phyloP scores from a whole-genome alignment of 73 alveolate species.

The Tetrahymena borealis region DNA sequence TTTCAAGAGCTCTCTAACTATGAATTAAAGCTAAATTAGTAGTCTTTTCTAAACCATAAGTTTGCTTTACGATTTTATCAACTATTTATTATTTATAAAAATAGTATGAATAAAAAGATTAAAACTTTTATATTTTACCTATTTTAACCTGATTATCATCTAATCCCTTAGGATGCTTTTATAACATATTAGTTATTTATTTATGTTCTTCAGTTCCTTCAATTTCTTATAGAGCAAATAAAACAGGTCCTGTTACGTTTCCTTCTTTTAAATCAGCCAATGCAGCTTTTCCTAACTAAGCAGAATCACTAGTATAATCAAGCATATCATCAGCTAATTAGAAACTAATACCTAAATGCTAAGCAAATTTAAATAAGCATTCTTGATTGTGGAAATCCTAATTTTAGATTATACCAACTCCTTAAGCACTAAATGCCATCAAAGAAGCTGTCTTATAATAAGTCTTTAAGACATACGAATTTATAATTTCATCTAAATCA shows the following conservation, averaged over 20 bases:
- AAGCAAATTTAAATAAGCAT: conserved; percentile 1
- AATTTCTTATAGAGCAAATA: conserved; percentile 1
- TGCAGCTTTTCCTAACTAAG: conserved; percentile 23
- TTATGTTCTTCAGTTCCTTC: not conserved
- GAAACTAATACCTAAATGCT: conserved; percentile 30
- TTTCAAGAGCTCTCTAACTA: not conserved
- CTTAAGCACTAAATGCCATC: conserved; percentile 20
- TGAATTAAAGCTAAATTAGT: not conserved
- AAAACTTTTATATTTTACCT: not conserved
- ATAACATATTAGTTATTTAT: not conserved
- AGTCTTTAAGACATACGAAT: conserved; percentile 13
- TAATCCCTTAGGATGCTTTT: not conserved
- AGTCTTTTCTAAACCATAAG: not conserved
- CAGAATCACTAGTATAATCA: conserved; percentile 28
- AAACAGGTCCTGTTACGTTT: conserved; percentile 38
- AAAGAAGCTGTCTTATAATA: conserved; percentile 26
- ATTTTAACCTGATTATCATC: not conserved
- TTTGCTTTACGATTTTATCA: not conserved
- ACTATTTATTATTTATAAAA: not conserved
- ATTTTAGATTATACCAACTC: conserved; percentile 2
- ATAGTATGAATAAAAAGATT: not conserved
- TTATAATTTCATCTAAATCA: not conserved
- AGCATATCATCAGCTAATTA: conserved; percentile 34
- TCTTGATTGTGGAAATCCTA: not conserved
- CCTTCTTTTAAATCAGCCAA: conserved; percentile 34